Base-by-base conservation (phyloP, 257 asterid species). In the Lithospermum erythrorhizon region DNA sequence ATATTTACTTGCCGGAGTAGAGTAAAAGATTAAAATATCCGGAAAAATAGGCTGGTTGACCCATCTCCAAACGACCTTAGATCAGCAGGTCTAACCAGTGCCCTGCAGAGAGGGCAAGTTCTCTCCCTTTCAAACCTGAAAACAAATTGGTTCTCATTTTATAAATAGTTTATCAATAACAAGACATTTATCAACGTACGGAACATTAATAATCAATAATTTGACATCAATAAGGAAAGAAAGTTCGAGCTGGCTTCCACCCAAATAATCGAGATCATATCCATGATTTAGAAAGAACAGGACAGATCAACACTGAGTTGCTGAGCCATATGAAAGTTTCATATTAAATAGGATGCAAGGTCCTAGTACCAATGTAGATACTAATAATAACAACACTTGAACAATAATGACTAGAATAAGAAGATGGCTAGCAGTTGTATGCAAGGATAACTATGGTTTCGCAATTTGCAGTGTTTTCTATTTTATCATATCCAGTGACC, bases 101-200 rank as follows among this genome's bases (percentile, higher is more conserved):
- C 93, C 77, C 96, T 78, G 75, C 96, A 88, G 61, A 88, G 66
- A 30, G 96, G 96, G 75, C 96, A 88, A 30, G 90, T 83, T 76
- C 93, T 75, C 66, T 87, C 96, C 75, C 93, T 69, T 72, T 88
- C 96, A 65, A 88, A 85, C 96, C 96, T 85, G 86, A 55, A 68
- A 61, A 21, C 6, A 29, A 24, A 41, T 41, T 41, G 60, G 32
- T 19, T 15, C 20, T 19, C 20, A 6, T 15, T 1, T 10, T 14
- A 22, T 10, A 56, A 9, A 2, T 11, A 24, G 9, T 56, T 11
- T 1, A 21, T 1, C 25, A 53, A 23, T n/a, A 53, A 53, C 1
- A 0, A 19, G 15, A 6, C 21, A 53, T 9, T 7, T 19, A 19
- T 3, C 0, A n/a, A 20, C 6, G n/a, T 17, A 53, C 11, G 4